phyloP scores from a whole-genome alignment of 768 basidiomycete species.

The Kwoniella pini region DNA sequence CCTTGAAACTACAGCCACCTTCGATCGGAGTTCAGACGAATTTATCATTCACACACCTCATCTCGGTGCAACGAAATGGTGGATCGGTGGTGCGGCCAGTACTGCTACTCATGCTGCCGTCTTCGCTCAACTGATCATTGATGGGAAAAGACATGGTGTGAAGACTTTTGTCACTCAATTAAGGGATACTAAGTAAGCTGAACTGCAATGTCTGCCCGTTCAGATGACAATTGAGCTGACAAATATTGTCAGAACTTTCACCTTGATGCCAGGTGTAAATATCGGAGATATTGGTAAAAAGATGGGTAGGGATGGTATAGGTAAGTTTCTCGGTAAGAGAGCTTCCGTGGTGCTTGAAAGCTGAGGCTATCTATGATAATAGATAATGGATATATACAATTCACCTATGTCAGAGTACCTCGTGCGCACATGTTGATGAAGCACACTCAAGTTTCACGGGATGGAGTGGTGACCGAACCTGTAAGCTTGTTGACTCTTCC shows the following conservation, averaged over 20 bases:
- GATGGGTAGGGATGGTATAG: slow-evolving; percentile 58
- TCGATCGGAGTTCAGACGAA: slow-evolving; percentile 56
- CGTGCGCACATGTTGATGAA: slow-evolving; percentile 59
- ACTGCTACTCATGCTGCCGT: slow-evolving; percentile 58
- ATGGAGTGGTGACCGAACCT: slow-evolving; percentile 56
- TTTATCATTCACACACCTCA: slow-evolving; percentile 58
- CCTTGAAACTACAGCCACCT: slow-evolving; percentile 58
- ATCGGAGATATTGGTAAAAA: slow-evolving; percentile 59
- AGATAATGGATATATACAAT: slow-evolving; percentile 56
- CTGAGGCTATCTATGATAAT: not conserved
- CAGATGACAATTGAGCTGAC: not conserved
- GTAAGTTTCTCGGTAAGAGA: no score
- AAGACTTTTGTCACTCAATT: slow-evolving; percentile 58
- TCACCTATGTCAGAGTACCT: slow-evolving; percentile 58
- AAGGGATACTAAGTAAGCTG: slow-evolving; percentile 51
- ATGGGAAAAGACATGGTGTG: slow-evolving; percentile 56
- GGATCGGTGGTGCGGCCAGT: slow-evolving; percentile 58
- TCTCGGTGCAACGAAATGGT: slow-evolving; percentile 58
- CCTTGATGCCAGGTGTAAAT: slow-evolving; percentile 55
- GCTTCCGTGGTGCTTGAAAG: not conserved
- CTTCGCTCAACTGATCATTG: slow-evolving; percentile 57
- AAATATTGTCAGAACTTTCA: slow-evolving; percentile 50
- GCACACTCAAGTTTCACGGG: slow-evolving; percentile 57
- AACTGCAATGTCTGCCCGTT: not conserved
- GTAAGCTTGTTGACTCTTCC: slow-evolving; percentile 18